Base-by-base conservation (phyloP, 148 eudicot species). In the Rhododendron kiyosumense region DNA sequence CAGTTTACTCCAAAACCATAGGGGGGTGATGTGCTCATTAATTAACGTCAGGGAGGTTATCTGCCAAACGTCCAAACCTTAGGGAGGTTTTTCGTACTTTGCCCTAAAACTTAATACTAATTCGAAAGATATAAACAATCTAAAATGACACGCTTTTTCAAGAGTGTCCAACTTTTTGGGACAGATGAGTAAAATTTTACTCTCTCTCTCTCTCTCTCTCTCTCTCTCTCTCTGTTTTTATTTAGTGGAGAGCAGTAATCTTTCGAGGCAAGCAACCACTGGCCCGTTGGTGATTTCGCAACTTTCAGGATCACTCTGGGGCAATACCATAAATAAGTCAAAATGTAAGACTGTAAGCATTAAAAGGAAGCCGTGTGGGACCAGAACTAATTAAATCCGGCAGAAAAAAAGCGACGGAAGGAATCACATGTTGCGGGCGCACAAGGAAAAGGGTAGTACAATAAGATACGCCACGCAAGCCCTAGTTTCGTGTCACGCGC, bases 141-240 rank as follows among this genome's bases (percentile, higher is more conserved):
- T 41, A 41, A 41, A 41, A 41, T 41, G 45, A 0, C 1, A 41
- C 7, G 0, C 7, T 0, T 0, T 41, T 0, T 0, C 0, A 41
- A 41, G 6, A 41, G 7, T 41, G 45, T 41, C 0, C 7, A 41
- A 41, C 45, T 5, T 41, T 41, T 41, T 41, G 1, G 45, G 45
- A 41, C 1, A 6, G 1, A 0, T 1, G 7, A 41, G 45, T 6
- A 41, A 41, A 5, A 41, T 41, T 41, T 41, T 41, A 6, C n/a
- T n/a, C 9, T 32, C 49, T 46, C 49, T 45, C 48, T 45, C 48
- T 45, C 48, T 45, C 48, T 45, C 46, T 45, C n/a, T n/a, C n/a
- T 36, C 49, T 46, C 49, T 10, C 51, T 12, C 20, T 2, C 1
- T 11, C 3, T 13, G 15, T 52, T n/a, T n/a, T n/a, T n/a, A 7